These are phyloP conservation scores for Naganishia vishniacii DNA, from an alignment of 768 basidiomycete genomes.

Conservation along the genomic window DNA sequence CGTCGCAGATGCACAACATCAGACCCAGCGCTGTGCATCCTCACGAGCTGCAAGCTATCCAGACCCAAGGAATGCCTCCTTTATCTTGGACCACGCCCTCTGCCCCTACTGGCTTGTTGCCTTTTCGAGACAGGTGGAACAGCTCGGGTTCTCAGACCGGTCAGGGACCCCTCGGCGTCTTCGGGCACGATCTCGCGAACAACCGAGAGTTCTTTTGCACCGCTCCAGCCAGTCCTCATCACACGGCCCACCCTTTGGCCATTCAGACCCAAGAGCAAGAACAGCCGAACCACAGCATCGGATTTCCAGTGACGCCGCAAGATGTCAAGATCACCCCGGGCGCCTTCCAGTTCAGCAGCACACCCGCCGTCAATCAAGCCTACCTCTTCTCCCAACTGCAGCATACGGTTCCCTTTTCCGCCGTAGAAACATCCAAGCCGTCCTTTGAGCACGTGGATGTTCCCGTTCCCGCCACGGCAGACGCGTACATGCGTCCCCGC, in stretches of 20 bases:
- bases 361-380: background rate
- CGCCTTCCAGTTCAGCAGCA: background rate
- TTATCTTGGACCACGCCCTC: slow-evolving; percentile 14
- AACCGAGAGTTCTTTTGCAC: slow-evolving; percentile 1
- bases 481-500: background rate
- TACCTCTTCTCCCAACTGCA: background rate
- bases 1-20: background rate
- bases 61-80: slow-evolving; percentile 6
- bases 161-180: background rate
- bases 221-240: slow-evolving; percentile 8
- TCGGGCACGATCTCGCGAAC: background rate
- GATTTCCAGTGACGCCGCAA: slow-evolving; percentile 2
- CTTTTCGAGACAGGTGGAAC: slow-evolving; percentile 9
- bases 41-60: background rate
- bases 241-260: background rate
- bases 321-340: background rate
- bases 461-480: background rate
- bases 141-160: background rate
- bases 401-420: slow-evolving; percentile 1
- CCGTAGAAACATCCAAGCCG: background rate
- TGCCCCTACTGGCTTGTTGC: background rate
- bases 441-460: slow-evolving; percentile 5
- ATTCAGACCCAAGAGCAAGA: background rate
- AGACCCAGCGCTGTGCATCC: background rate
- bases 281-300: background rate